These are phyloP conservation scores for Moricandia moricandioides DNA, from an alignment of 345 rosid species.

Conservation along the genomic window DNA sequence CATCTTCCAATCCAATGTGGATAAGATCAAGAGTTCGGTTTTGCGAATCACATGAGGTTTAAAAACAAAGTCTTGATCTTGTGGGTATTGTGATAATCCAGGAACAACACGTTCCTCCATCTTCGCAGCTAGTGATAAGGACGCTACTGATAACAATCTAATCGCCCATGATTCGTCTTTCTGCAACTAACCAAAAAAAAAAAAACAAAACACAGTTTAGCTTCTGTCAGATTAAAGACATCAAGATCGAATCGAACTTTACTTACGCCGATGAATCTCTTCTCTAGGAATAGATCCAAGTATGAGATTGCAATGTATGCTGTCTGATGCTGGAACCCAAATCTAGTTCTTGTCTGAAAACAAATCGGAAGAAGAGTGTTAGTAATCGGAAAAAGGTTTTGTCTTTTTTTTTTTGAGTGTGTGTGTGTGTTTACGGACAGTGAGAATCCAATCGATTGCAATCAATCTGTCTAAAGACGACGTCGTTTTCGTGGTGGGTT, in stretches of 20 bases:
- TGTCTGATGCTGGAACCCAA: slow-evolving; percentile 66
- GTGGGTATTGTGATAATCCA: slow-evolving; percentile 49
- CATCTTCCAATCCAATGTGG: slow-evolving; percentile 79
- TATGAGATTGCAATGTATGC: slow-evolving; percentile 67
- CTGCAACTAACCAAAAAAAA: slow-evolving; percentile 34
- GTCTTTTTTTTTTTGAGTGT: neutral
- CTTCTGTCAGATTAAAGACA: neutral
- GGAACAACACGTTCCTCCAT: slow-evolving; percentile 78
- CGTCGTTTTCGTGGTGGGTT: slow-evolving; percentile 21
- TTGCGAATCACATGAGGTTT: slow-evolving; percentile 52
- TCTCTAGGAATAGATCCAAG: slow-evolving; percentile 67
- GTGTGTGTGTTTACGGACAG: slow-evolving; percentile 40
- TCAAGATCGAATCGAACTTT: neutral
- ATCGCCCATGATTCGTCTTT: slow-evolving; percentile 71
- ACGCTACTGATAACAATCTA: slow-evolving; percentile 64
- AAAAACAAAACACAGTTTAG: neutral
- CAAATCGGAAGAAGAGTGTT: neutral
- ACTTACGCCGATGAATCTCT: slow-evolving; percentile 63
- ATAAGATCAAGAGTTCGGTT: slow-evolving; percentile 68
- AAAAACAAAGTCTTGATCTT: slow-evolving; percentile 49
- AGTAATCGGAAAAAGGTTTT: neutral
- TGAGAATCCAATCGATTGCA: slow-evolving; percentile 78
- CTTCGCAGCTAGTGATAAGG: slow-evolving; percentile 81
- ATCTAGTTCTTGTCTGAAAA: slow-evolving; percentile 55
- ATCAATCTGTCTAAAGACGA: slow-evolving; percentile 48